Base-by-base conservation (phyloP, 1,139 yeast genomes). In the Yamadazyma dushanensis region DNA sequence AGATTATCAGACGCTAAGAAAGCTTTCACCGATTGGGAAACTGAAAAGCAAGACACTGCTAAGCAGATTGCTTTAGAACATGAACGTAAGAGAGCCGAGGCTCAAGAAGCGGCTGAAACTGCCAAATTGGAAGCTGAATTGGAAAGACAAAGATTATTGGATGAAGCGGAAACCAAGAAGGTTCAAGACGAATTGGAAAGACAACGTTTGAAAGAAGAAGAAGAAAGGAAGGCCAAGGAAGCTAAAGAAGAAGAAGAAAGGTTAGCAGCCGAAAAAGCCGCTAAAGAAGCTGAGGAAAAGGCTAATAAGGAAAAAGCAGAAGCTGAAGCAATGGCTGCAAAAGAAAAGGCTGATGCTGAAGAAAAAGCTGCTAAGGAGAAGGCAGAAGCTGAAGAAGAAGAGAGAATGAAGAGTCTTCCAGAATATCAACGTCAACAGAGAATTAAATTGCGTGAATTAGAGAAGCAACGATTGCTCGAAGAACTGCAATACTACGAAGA, bases 41-140 rank as follows among this genome's bases (percentile, higher is more conserved):
- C 50, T 6, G 78, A 76, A 44, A 65, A 66, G 54, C 56, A 66
- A 39, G 53, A 52, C 1, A 46, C 66, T 35, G 70, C 78, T n/a
- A 63, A 59, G 40, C 50, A 59, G 34, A 50, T 59, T 34, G 70
- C 73, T 11, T 53, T 61, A 39, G 76, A 70, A 31, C 66, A 61
- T 37, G 76, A 74, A 47, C 63, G 70, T 39, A 61, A 66, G 47
- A 64, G 78, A 46, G 53, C 66, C 16, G 73, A 69, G 47, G 78
- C 76, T 26, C 62, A 63, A 30, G 66, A 71, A 46, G 77, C 68
- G 29, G 76, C 70, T 38, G 78, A 71, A 45, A 69, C 73, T 36
- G 61, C 63, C 44, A 64, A 61, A 47, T 51, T 66, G 23, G 65
- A 71, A 47, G 76, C 68, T 40, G 78, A 74, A 47, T 60, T 74